These are phyloP conservation scores for Paecilomyces sp. DNA, from an alignment of 2,329 filamentous ascomycete genomes.

Conservation along the genomic window DNA sequence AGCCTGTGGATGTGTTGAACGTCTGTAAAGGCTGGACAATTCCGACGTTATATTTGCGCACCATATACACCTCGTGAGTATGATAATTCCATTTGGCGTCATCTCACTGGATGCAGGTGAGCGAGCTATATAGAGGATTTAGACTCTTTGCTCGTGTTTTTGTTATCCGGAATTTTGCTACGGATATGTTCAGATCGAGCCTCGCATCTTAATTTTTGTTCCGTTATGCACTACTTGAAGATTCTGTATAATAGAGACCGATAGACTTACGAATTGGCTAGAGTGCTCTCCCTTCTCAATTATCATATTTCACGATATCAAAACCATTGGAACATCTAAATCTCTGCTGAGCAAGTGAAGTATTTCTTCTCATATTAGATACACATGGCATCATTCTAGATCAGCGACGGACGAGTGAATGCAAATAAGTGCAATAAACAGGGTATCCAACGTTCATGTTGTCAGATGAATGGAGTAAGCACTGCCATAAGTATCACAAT, in stretches of 20 bases:
- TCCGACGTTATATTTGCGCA: not conserved
- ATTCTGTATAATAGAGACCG: not conserved
- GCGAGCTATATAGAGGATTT: not conserved
- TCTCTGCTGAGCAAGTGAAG: not conserved
- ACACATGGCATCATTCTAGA: not conserved
- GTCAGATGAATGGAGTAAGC: too few relatives aligned
- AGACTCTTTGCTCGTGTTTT: not conserved
- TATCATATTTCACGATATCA: not conserved
- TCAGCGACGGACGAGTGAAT: not conserved
- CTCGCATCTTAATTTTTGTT: not conserved
- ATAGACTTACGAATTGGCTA: not conserved
- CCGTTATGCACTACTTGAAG: not conserved
- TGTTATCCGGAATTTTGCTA: not conserved
- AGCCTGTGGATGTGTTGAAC: too few relatives aligned
- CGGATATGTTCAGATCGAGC: not conserved
- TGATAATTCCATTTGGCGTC: not conserved
- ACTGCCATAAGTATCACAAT: not conserved
- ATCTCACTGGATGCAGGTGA: not conserved
- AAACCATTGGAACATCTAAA: not conserved
- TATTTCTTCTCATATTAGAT: not conserved
- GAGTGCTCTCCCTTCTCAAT: not conserved
- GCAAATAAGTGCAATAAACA: not conserved
- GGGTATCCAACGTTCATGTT: not conserved
- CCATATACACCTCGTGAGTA: not conserved
- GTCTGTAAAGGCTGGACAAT: too few relatives aligned